phyloP scores from a whole-genome alignment of 495 filamentous ascomycete species.

The Platismatia glauca region DNA sequence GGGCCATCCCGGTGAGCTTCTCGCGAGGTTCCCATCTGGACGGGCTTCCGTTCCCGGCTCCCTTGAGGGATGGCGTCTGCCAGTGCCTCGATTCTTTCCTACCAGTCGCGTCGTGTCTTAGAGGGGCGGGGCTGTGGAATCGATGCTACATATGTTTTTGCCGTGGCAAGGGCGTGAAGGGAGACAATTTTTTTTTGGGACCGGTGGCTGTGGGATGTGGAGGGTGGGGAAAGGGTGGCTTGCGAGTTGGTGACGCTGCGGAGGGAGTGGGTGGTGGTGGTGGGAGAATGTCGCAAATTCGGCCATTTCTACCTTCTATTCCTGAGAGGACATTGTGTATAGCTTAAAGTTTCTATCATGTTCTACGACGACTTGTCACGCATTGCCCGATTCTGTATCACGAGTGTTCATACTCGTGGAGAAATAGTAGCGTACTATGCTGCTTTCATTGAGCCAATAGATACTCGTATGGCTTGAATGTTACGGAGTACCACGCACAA shows the following conservation, averaged over 20 bases:
- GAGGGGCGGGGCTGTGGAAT: constrained; percentile 30
- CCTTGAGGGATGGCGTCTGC: constrained; percentile 23
- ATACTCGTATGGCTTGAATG: neutral
- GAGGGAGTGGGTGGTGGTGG: neutral
- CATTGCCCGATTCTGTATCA: neutral
- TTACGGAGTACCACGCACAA: neutral
- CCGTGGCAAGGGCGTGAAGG: neutral
- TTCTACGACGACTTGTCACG: neutral
- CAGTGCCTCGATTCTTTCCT: constrained; percentile 26
- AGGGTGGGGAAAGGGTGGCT: neutral
- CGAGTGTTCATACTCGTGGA: neutral
- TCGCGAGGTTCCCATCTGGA: constrained; percentile 24
- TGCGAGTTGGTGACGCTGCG: neutral
- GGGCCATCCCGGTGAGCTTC: constrained; percentile 25
- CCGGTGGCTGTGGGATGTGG: too few relatives aligned
- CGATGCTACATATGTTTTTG: constrained; percentile 21
- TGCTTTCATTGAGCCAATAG: neutral
- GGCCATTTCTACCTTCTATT: too few relatives aligned
- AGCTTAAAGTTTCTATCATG: neutral
- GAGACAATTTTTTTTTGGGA: too few relatives aligned
- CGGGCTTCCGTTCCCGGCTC: constrained; percentile 31
- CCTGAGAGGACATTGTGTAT: too few relatives aligned
- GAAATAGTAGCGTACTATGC: neutral
- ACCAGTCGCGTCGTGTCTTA: constrained; percentile 21
- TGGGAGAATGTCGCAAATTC: neutral